Percentiles rank a stretch among this genome's conserved stretches.
phyloP scores from a whole-genome alignment of 1,284 basidiomycete genomes.

The Malassezia sympodialis region DNA sequence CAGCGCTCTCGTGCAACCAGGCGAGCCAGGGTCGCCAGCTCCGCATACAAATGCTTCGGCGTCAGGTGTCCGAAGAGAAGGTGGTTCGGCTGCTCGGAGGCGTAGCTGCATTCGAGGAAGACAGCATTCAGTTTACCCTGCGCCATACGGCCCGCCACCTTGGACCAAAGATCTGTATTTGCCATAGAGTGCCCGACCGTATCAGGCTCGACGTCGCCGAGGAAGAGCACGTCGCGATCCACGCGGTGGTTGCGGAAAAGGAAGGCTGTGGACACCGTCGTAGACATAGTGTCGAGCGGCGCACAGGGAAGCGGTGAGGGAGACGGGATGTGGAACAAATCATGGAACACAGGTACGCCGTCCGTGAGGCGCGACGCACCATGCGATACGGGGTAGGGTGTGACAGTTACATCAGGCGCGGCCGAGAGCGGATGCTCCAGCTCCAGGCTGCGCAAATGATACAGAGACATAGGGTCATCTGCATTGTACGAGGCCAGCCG shows the following conservation, averaged over 20 bases:
- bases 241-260: slow-evolving; percentile 36
- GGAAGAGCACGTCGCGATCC: slow-evolving; percentile 40
- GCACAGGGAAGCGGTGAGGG: slow-evolving; percentile 36
- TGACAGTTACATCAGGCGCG: neutral
- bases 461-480: slow-evolving; percentile 36
- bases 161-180: slow-evolving; percentile 34
- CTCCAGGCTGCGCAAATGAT: slow-evolving; percentile 24
- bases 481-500: slow-evolving; percentile 66
- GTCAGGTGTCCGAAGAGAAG: slow-evolving; percentile 39
- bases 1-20: slow-evolving; percentile 58
- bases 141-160: slow-evolving; percentile 30
- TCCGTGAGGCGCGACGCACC: slow-evolving; percentile 26
- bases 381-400: neutral
- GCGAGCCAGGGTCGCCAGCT: slow-evolving; percentile 27
- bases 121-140: slow-evolving; percentile 31
- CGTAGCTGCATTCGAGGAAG: slow-evolving; percentile 42
- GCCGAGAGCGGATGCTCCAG: neutral
- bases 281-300: slow-evolving; percentile 4
- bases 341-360: slow-evolving; percentile 19
- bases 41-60: slow-evolving; percentile 33
- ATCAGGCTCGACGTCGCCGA: slow-evolving; percentile 45
- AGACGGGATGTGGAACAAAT: slow-evolving; percentile 26
- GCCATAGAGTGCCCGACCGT: slow-evolving; percentile 26
- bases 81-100: slow-evolving; percentile 30
- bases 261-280: slow-evolving; percentile 37